Base-by-base conservation (phyloP, 371 early-diverging fungal species). In the Mucor ambiguus region DNA sequence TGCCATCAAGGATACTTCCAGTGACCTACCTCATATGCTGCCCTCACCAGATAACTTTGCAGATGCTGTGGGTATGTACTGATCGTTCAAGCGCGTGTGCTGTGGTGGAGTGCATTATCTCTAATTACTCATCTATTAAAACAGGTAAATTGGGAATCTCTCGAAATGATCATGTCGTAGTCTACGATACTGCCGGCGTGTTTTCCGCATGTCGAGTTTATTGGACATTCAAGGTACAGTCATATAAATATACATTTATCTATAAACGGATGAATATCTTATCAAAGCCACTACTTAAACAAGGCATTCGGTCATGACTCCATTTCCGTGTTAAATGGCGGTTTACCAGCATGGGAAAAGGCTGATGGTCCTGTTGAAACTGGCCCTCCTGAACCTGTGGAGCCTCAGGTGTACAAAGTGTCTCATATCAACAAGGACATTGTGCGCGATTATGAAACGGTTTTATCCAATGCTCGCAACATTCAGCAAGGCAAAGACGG, bases 301-400 rank as follows among this genome's bases (percentile, higher is more conserved):
- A 32, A 89, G 85, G 93, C 85, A 11, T 95, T 96, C 87, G 95
- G 95, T 4, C 96, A 96, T 69, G 63, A 85, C 30, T 84, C 88
- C 14, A 87, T 96, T 5, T 92, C 94, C 28, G 88, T 98, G 7
- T 77, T 98, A 55, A 88, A 96, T 59, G 98, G 97, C 24, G 96
- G 98, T 5, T 69, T 98, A 30, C 85, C 87, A 16, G 82, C 84
- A 54, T 98, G 98, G 98, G 72, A 80, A 11, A 74, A 71, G 4
- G 90, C 85, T 11, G 81, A 80, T 18, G 81, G 82, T 0, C 73
- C 83, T 10, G 58, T 61, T 16, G 80, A 76, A 60, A 69, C 58
- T 2, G 75, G 72, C 18, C 16, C 24, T 7, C 67, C 67, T 26
- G 29, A 56, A 16, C 22, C 61, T 0, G 56, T 76, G 1, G 41